Evolutionary conservation across 2,329 filamentous ascomycete genomes (phyloP), one percentile per base, ranked within the genome.

Genomic region (Aspergillus pseudonomiae): DNA sequence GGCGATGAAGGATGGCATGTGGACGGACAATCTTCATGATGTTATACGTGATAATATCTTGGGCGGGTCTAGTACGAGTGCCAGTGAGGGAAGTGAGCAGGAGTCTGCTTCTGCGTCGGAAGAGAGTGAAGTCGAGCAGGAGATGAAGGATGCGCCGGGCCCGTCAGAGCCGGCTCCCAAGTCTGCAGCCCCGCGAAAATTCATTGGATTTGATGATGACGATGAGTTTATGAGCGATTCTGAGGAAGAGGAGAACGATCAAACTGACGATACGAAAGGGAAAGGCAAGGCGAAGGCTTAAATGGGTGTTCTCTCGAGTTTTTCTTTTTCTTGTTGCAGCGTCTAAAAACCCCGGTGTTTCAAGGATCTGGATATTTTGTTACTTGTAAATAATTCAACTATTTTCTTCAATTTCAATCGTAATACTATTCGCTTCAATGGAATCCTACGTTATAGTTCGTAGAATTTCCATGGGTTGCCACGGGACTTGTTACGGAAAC

Each of bases 1-100:
- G 19, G 89, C 91, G 0, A 84, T 94, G 66, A 90, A 93, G 68
- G 89, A 89, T 43, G 80, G 79, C 10, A 69, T 68, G 46, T 81
- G 80, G 76, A 79, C 77, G 55, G 79, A 82, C 64, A 79, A 78
- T 60, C 71, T 81, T 58, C 75, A 73, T 34, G 78, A 77, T 54
- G 63, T 68, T 4, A 71, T 77, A 57, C 76, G 73, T 30, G 78
- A 77, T 53, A 65, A 68, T 4, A 71, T 77, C 36, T 43, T 79
- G 61, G 73, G 77, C 24, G 71, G 75, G 24, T 77, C 75, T 21
- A 77, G 73, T 60, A 78, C 76, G 32, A 79, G 77, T 69, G 75
- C 78, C 34, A 80, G 75, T 45, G 79, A 79, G 52, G 78, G 74
- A 45, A 77, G 74, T 64, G 75, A 72, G 19, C 68, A 71, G 9